Percentiles rank a stretch among this genome's conserved stretches.
Conservation (phyloP, 176 grass and related monocot genomes). For the Oryza brachyantha region DNA sequence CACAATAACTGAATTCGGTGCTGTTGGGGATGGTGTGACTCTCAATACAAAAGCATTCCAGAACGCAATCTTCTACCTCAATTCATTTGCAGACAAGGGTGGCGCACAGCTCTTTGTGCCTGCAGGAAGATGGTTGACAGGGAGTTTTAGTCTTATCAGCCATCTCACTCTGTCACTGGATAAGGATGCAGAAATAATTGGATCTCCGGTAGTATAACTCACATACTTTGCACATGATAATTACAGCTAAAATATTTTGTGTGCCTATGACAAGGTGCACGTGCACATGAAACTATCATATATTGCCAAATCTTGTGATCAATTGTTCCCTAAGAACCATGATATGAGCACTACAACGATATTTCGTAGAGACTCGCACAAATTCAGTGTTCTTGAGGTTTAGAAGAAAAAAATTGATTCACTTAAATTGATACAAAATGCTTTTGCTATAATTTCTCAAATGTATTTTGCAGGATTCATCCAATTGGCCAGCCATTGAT, state of each 20-base stretch:
- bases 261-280: background rate
- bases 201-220: conserved; percentile 61
- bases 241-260: background rate
- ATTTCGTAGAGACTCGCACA: background rate
- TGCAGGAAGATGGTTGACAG: conserved; percentile 91
- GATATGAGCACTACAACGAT: background rate
- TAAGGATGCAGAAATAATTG: conserved; percentile 86
- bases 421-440: background rate
- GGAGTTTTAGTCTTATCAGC: conserved; percentile 92
- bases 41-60: conserved; percentile 96
- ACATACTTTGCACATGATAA: background rate
- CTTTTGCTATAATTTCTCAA: background rate
- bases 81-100: conserved; percentile 96
- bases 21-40: conserved; percentile 85
- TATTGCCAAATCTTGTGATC: background rate
- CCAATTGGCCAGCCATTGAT: conserved; percentile 68
- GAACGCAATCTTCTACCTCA: conserved; percentile 97
- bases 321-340: background rate
- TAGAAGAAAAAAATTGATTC: background rate
- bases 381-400: background rate
- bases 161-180: conserved; percentile 88
- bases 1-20: conserved; percentile 88
- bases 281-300: background rate
- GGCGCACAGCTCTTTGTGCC: conserved; percentile 91
- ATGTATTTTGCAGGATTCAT: conserved; percentile 55